Conservation (phyloP, 164 flowering plant genomes). For the Piper betle region DNA sequence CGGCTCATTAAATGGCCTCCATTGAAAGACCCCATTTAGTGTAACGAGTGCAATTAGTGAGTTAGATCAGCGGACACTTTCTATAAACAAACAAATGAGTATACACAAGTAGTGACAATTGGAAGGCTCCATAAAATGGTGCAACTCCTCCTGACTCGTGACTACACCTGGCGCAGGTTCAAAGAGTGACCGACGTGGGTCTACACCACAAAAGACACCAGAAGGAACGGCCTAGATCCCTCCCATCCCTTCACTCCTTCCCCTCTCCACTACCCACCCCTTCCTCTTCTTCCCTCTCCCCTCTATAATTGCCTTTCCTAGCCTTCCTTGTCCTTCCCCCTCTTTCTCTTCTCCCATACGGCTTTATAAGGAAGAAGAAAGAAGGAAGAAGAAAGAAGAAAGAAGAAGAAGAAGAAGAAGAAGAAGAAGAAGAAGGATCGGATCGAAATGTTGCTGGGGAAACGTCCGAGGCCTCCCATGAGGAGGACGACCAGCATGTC, state of each 20-base stretch:
- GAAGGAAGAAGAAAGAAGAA: too few species aligned
- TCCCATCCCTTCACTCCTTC: conserved; percentile 10
- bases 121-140: too few species aligned
- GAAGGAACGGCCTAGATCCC: conserved; percentile 27
- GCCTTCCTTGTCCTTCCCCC: neutral
- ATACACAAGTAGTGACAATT: too few species aligned
- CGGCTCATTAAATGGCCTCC: too few species aligned
- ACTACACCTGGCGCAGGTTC: too few species aligned
- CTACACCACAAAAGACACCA: neutral
- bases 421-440: neutral
- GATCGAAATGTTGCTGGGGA: conserved; percentile 43
- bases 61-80: too few species aligned
- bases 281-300: conserved; percentile 3
- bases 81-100: too few species aligned
- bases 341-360: conserved; percentile 2
- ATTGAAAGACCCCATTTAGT: too few species aligned
- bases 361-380: neutral
- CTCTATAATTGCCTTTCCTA: neutral
- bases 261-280: conserved; percentile 14
- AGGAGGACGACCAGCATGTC: conserved; percentile 59
- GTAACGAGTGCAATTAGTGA: too few species aligned
- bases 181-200: conserved; percentile 12
- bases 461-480: conserved; percentile 45
- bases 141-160: too few species aligned
- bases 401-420: too few species aligned